Evolutionary conservation across 148 eudicot species (phyloP), one percentile per base, ranked within the genome.

Genomic region (Polygonum maritimum): DNA sequence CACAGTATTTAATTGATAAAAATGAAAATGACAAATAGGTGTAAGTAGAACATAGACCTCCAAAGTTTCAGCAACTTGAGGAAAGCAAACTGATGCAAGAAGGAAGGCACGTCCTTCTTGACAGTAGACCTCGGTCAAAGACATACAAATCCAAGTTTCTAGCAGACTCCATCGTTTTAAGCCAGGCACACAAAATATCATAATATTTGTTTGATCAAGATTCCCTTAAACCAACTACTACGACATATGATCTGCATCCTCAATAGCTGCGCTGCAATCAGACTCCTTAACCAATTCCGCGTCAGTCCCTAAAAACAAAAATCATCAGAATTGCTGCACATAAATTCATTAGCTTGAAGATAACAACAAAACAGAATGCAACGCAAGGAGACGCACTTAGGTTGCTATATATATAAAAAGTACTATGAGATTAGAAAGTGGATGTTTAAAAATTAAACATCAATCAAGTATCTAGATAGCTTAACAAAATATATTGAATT

Each of bases 21-120:
- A 39, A 63, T 33, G 38, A 63, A 63, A 63, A 31, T 7, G 45
- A 45, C 35, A 77, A 15, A 79, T 76, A 48, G 70, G 26, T 77
- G 77, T 52, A 52, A 47, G 69, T 75, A 74, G 57, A 75, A 69
- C 62, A 84, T 69, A 77, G 79, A 84, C 88, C 88, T 87, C 84
- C 78, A 74, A 48, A 71, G 51, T 80, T 80, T 78, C 67, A 75
- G 77, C 51, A 72, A 71, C 71, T 77, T 26, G 31, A 26, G 31
- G 31, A 26, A 26, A 79, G 73, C 79, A 74, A 81, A 75, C 76
- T 40, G 81, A 67, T 31, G 76, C 76, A 58, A 26, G 35, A 58
- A 22, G 67, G 35, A 60, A 76, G 74, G 75, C 31, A 26, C 31
- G 31, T 79, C 76, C 63, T 51, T 79, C 51, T 73, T 45, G 75